Evolutionary conservation across 2,329 filamentous ascomycete species (phyloP), one percentile per base, ranked within the genome.

Genomic region (Apiospora koreana): DNA sequence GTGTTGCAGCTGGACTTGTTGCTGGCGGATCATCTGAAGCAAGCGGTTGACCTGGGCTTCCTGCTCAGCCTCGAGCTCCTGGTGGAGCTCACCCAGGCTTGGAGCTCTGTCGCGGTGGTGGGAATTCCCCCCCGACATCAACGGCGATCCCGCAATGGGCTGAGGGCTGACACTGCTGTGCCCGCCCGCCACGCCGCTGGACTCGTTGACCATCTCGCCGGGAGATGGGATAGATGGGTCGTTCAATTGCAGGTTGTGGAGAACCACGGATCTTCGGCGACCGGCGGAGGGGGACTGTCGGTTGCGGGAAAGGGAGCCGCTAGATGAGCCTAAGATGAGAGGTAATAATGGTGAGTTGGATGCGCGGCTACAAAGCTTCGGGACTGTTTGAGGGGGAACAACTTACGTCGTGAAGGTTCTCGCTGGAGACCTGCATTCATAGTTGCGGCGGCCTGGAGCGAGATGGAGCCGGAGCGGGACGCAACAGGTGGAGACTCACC

Each of bases 11-110:
- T 94, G 91, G 54, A 91, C 83, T 77, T 94, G 93, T 77, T 95
- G 92, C 68, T 90, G 86, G 69, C 92, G 88, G 76, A 95, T 95
- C 88, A 94, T 92, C 71, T 89, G 88, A 62, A 95, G 85, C 2
- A 95, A 87, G 14, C 93, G 90, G 77, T 95, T 95, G 73, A 94
- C 92, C 81, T 94, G 92, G 31, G 89, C 91, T 77, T 94, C 92
- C 78, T 94, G 92, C 81, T 94, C 92, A 68, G 90, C 92, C 79
- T 94, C 92, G 1, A 94, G 85, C 80, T 94, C 91, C 78, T 94
- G 92, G 75, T 94, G 92, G 54, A 94, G 87, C 80, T 94, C 92
- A 23, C 92, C 92, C 72, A 94, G 80, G 77, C 92, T 94, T 2
- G 92, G 92, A 0, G 91, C 83, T 66, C 92, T 86, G 74, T 89